A percentile compares a stretch with the other conserved stretches of the same genome.
These are phyloP conservation scores for Apostasia ramifera DNA, from an alignment of 106 monocot genomes.

Conservation along the genomic window DNA sequence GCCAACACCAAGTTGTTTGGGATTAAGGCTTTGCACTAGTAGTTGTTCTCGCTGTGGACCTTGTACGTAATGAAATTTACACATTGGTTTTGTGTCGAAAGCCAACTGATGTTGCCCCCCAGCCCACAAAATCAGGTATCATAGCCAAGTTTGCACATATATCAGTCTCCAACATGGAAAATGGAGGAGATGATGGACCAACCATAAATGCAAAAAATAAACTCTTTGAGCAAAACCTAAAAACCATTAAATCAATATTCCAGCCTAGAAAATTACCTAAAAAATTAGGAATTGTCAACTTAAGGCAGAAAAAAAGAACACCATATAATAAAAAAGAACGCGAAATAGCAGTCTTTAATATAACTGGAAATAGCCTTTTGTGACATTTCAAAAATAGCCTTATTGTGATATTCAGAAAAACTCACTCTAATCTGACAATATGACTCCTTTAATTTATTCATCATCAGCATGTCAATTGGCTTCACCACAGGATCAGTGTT, in stretches of 20 bases:
- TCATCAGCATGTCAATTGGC: conserved; percentile 84
- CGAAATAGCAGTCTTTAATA: too few relatives aligned
- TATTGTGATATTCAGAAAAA: conserved; percentile 1
- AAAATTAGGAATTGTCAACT: too few relatives aligned
- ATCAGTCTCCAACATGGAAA: too few relatives aligned
- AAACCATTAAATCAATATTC: neutral
- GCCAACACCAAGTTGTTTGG: too few relatives aligned
- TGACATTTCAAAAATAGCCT: neutral
- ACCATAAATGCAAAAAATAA: too few relatives aligned
- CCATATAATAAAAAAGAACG: too few relatives aligned
- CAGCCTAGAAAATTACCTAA: neutral
- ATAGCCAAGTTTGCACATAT: too few relatives aligned
- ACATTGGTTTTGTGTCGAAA: neutral
- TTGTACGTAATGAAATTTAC: neutral
- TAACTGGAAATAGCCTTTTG: too few relatives aligned
- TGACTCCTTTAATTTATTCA: conserved; percentile 84
- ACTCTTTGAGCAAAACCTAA: neutral
- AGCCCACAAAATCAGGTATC: too few relatives aligned
- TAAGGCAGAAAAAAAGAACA: too few relatives aligned
- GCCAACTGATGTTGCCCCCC: neutral
- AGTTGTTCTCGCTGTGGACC: neutral
- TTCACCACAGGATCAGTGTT: conserved; percentile 60
- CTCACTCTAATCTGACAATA: conserved; percentile 82
- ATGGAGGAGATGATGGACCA: too few relatives aligned
- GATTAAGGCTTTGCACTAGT: too few relatives aligned